Evolutionary conservation across 805 yeast genomes (phyloP), one percentile per base, ranked within the genome.

Genomic region (Starmerella khaoyaiensis): DNA sequence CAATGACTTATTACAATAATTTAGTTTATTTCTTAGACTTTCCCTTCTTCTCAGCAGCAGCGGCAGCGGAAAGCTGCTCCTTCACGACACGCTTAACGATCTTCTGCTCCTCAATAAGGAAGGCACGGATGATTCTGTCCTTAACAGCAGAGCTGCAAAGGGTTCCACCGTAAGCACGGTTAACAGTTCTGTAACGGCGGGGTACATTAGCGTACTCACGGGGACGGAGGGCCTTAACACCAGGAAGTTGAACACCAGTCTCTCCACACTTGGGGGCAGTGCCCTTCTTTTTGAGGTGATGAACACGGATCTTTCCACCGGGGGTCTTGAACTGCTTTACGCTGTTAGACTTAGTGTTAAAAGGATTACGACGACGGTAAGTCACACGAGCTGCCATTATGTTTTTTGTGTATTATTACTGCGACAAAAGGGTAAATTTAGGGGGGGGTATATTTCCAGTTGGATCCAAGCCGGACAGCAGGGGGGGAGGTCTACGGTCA

Each of bases 141-240:
- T 87, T 87, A 66, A 87, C 97, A 74, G 94, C 83, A 82, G 48
- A 50, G 74, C 83, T 68, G 87, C 95, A 74, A 90, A 83, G 75
- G 80, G 79, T 63, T 82, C 99, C 99, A 76, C 99, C 98, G 87
- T 90, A 90, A 60, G 95, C 86, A 78, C 99, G 90, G 64, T 87
- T 86, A 57, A 90, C 99, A 57, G 94, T 80, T 79, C 90, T 90
- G 75, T 79, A 80, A 63, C 94, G 83, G 75, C 79, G 86, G 56
- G 97, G 83, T 57, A 87, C 75, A 58, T 72, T 69, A 59, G 96
- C 96, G 75, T 81, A 86, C 72, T 83, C 74, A 73, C 96, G 82
- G 74, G 99, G 97, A 78, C 99, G 84, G 65, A 87, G 74, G 57
- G 94, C 71, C 54, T 93, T 75, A 63, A 90, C 67, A 74, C 94